Percentiles rank a stretch among this genome's conserved stretches.
These are phyloP conservation scores for Camelina laxa DNA, from an alignment of 345 rosid genomes.

Conservation along the genomic window DNA sequence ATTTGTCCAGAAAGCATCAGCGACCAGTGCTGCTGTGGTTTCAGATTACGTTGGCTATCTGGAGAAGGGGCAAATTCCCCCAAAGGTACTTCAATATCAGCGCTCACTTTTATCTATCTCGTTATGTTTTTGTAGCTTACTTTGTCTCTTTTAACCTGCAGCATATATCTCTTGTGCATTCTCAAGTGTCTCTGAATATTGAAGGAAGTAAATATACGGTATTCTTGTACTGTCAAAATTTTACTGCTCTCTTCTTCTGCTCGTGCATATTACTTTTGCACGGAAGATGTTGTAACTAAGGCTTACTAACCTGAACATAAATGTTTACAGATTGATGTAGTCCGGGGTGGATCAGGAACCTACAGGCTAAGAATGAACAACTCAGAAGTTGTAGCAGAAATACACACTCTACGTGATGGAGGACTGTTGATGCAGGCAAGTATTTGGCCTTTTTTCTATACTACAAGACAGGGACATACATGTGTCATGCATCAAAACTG, in stretches of 20 bases:
- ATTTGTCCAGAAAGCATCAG: conserved; percentile 85
- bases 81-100: conserved; percentile 64
- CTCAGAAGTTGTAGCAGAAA: conserved; percentile 93
- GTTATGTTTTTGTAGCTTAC: conserved; percentile 30
- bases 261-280: conserved; percentile 20
- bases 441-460: conserved; percentile 27
- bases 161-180: conserved; percentile 96
- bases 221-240: conserved; percentile 35
- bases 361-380: conserved; percentile 84
- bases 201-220: conserved; percentile 99
- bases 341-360: conserved; percentile 95
- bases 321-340: conserved; percentile 78
- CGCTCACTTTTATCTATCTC: not conserved
- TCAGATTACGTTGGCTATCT: conserved; percentile 98
- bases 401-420: conserved; percentile 98
- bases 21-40: conserved; percentile 94
- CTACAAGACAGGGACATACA: conserved; percentile 11
- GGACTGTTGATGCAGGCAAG: conserved; percentile 99
- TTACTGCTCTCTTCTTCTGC: not conserved
- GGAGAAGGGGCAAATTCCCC: conserved; percentile 99
- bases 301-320: conserved; percentile 16
- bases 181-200: conserved; percentile 95
- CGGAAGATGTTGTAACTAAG: conserved; percentile 2
- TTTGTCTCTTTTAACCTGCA: conserved; percentile 50
- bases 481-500: conserved; percentile 4